A percentile compares a stretch with the other conserved stretches of the same genome.
phyloP scores from a whole-genome alignment of 441 rosid species.

The Macaranga tanarius region DNA sequence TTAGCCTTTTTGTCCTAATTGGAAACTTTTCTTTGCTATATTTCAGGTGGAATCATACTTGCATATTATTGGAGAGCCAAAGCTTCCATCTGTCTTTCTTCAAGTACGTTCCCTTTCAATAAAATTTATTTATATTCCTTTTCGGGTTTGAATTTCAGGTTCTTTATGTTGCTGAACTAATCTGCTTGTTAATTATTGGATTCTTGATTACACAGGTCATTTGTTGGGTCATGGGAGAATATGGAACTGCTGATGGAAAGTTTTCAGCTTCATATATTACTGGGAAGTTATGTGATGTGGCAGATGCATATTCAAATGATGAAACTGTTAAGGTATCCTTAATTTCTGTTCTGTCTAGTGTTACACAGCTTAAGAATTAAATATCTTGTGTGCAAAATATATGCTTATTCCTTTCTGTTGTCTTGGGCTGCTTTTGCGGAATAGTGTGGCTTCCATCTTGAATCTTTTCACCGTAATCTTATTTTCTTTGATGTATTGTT shows the following conservation, averaged over 20 bases:
- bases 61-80: constrained; percentile 84
- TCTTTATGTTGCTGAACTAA: constrained; percentile 1
- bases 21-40: constrained; percentile 1
- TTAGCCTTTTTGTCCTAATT: too few species aligned
- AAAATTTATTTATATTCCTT: constrained; percentile 7
- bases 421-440: not conserved
- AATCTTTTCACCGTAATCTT: not conserved
- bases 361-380: not conserved
- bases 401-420: not conserved
- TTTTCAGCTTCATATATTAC: constrained; percentile 77
- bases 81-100: constrained; percentile 93
- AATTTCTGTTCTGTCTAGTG: not conserved
- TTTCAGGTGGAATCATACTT: constrained; percentile 92
- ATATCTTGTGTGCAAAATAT: not conserved
- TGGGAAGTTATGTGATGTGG: constrained; percentile 90
- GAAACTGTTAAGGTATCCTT: constrained; percentile 80
- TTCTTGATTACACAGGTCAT: constrained; percentile 66
- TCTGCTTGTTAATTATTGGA: constrained; percentile 18
- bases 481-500: not conserved
- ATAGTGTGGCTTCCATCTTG: not conserved
- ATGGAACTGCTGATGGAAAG: constrained; percentile 86
- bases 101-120: constrained; percentile 49
- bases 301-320: constrained; percentile 90
- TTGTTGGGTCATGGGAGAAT: constrained; percentile 97
- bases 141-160: constrained; percentile 5